Base-by-base conservation (phyloP, 2,329 filamentous ascomycete genomes). In the Colletotrichum sublineola region DNA sequence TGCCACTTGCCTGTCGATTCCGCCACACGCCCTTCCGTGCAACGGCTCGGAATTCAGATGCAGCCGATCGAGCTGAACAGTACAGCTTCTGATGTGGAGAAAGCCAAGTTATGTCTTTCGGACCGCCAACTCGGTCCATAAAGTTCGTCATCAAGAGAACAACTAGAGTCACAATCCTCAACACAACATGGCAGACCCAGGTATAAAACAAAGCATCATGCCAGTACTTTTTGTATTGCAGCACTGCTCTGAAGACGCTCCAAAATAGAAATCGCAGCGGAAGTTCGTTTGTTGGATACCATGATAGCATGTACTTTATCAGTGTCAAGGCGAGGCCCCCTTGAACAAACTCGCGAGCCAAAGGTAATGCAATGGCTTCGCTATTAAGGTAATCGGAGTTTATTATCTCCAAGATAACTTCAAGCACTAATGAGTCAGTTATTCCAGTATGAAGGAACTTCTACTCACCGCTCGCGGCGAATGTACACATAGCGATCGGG, bases 81-180 rank as follows among this genome's bases (percentile, higher is more conserved):
- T 62, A 62, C 29, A 62, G 42, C n/a, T 24, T 62, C 12, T 62
- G 44, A 38, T 62, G 42, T 4, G 58, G 58, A 38, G 18, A 20
- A 9, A 48, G 58, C 58, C 58, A 62, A 9, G 42, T 36, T 15
- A 62, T 31, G 12, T 62, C 58, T 18, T 29, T 48, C 3, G 58
- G 58, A 3, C 58, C 58, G 18, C 58, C 58, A 1, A 62, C 5
- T 0, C 11, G 15, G 48, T 50, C 33, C 3, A 36, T 48, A 20
- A 50, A 62, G 1, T 46, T 31, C 1, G 33, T 33, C 58, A 9
- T n/a, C n/a, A 62, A 48, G 29, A 46, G 3, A 29, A n/a, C 20
- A 5, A 8, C 11, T 6, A 62, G 44, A 15, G 33, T 12, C 1
- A 15, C 1, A 15, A 38, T 48, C 5, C 38, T 36, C 9, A 44